Base-by-base conservation (phyloP, 805 yeast genomes). In the Teunomyces pallodes region DNA sequence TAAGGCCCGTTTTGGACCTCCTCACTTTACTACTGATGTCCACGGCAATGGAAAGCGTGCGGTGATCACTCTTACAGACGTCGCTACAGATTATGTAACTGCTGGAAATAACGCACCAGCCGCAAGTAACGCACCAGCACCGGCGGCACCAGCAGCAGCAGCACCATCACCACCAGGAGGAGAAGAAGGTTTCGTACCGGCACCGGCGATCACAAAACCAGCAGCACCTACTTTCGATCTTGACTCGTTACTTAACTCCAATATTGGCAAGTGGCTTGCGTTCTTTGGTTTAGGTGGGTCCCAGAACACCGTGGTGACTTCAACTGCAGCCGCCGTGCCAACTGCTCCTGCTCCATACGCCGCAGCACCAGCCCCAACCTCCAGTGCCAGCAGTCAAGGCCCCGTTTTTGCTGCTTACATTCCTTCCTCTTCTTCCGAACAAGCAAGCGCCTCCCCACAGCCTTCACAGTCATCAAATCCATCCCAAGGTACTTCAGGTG, bases 151-250 rank as follows among this genome's bases (percentile, higher is more conserved):
- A 31, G 54, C 50, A 24, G 46, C 48, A 31, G 54, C 58, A 32
- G 49, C 58, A 29, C 61, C 55, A 26, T 48, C 54, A 10, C 53
- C 50, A 35, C 55, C 49, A 6, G 54, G 47, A 41, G 47, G 45
- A 29, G 24, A 4, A 20, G 24, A 4, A 20, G 24, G 24, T 20
- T 5, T 20, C 7, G 46, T 46, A 14, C 29, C 51, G n/a, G 46
- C 45, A 6, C 17, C 50, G 9, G 36, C 46, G 2, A 29, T 33
- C 43, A 41, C 49, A 5, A 45, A 41, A 5, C 45, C 50, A 5
- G 49, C 50, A 13, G 39, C 45, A 5, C 36, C 46, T 3, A 47
- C 39, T 9, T 38, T 42, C 6, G 38, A 45, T 4, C 45, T 46
- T 31, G 52, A 44, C 43, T 47, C 46, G 33, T 44, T 45, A 28